Evolutionary conservation across 2,329 filamentous ascomycete genomes (phyloP).

Genomic region (Aspergillus ibericus): DNA sequence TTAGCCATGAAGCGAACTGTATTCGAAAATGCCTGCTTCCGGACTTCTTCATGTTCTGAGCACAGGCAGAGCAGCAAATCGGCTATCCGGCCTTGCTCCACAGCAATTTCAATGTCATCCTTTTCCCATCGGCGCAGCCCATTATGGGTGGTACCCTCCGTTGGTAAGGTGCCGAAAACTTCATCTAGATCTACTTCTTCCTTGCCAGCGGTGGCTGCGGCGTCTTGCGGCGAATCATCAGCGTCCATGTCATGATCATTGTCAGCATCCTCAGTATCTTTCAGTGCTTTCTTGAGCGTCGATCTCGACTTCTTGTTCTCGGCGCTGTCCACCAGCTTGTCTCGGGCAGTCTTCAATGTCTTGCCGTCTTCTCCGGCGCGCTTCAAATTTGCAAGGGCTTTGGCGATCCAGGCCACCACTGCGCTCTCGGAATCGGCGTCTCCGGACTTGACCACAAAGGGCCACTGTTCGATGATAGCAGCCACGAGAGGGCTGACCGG

Average conservation of each 20-base stretch:
- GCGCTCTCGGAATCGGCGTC: slow-evolving; percentile 46
- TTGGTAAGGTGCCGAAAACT: slow-evolving; percentile 53
- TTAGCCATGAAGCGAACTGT: slow-evolving; percentile 48
- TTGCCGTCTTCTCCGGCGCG: slow-evolving; percentile 53
- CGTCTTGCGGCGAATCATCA: slow-evolving; percentile 9
- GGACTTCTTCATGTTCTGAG: slow-evolving; percentile 72
- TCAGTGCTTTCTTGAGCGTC: slow-evolving; percentile 35
- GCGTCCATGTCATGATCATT: slow-evolving; percentile 18
- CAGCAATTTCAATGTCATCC: slow-evolving; percentile 74
- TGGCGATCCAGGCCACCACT: slow-evolving; percentile 60
- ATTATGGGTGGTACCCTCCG: slow-evolving; percentile 44
- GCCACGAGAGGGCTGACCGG: slow-evolving; percentile 66
- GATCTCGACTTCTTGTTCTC: slow-evolving; percentile 43
- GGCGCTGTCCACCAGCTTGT: slow-evolving; percentile 44
- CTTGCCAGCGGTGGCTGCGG: slow-evolving; percentile 2
- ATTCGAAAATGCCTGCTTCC: slow-evolving; percentile 65
- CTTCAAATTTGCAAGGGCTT: slow-evolving; percentile 57
- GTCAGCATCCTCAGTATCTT: slow-evolving; percentile 15
- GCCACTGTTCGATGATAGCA: slow-evolving; percentile 74
- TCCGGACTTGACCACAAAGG: slow-evolving; percentile 61
- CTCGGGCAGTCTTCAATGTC: slow-evolving; percentile 48
- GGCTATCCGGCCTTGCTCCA: slow-evolving; percentile 73
- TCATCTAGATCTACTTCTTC: slow-evolving; percentile 50
- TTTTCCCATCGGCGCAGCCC: slow-evolving; percentile 64
- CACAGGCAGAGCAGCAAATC: slow-evolving; percentile 73